Conservation (phyloP, 2,329 filamentous ascomycete species). For the Graphium sp. region DNA sequence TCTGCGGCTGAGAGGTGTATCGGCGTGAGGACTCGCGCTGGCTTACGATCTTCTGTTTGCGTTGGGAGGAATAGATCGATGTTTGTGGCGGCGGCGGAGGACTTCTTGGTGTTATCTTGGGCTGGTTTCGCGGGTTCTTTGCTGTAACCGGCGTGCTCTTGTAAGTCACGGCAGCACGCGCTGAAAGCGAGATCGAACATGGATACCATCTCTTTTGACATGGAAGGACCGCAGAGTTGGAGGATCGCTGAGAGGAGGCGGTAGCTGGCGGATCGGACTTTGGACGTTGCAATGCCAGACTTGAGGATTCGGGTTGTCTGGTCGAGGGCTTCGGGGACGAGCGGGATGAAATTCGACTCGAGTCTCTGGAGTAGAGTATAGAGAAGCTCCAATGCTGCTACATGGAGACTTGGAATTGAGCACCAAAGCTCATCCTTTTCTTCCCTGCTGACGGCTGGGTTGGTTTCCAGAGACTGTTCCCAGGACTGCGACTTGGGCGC, state of each 20-base stretch:
- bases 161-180: conserved; percentile 58
- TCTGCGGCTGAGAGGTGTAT: conserved; percentile 39
- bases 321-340: conserved; percentile 50
- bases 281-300: conserved; percentile 29
- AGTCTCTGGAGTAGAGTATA: conserved; percentile 39
- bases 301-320: conserved; percentile 57
- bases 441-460: conserved; percentile 57
- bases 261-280: conserved; percentile 46
- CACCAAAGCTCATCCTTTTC: conserved; percentile 69
- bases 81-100: conserved; percentile 31
- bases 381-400: conserved; percentile 49
- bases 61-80: conserved; percentile 53
- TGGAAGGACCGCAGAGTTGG: conserved; percentile 41
- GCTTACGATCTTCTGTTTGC: conserved; percentile 15
- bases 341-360: conserved; percentile 34
- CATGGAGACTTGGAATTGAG: conserved; percentile 57
- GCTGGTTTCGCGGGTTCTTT: conserved; percentile 17
- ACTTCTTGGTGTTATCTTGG: conserved; percentile 17
- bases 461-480: conserved; percentile 41
- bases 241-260: conserved; percentile 39
- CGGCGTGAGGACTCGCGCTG: conserved; percentile 17
- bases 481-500: conserved; percentile 26
- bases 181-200: conserved; percentile 46
- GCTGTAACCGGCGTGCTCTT: conserved; percentile 34
- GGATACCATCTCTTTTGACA: conserved; percentile 48